phyloP scores from a whole-genome alignment of 768 basidiomycete species.

The Fomitopsis pulvina region DNA sequence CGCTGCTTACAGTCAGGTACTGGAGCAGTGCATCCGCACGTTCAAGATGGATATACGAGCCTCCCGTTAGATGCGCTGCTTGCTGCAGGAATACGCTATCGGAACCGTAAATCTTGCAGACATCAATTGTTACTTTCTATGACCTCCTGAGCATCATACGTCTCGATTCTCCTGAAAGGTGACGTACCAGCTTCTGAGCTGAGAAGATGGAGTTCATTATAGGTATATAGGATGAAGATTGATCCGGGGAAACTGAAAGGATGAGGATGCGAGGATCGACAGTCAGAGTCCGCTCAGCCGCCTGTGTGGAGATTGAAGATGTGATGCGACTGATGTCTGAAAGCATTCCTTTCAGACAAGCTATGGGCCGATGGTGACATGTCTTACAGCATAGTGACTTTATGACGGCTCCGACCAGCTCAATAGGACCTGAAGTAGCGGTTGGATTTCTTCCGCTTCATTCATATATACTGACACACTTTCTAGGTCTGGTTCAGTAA shows the following conservation, averaged over 20 bases:
- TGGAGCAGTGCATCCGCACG: constrained; percentile 85
- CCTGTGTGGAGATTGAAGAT: constrained; percentile 22
- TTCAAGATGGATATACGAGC: constrained; percentile 84
- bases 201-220: constrained; percentile 99
- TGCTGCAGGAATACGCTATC: constrained; percentile 97
- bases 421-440: constrained; percentile 42
- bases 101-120: constrained; percentile 84
- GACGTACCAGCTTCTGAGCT: constrained; percentile 87
- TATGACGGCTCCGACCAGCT: constrained; percentile 82
- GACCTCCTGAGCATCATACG: background rate
- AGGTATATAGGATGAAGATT: constrained; percentile 88
- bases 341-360: constrained; percentile 32
- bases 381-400: constrained; percentile 86
- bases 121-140: constrained; percentile 95
- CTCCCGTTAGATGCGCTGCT: constrained; percentile 91
- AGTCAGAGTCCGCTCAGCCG: constrained; percentile 27
- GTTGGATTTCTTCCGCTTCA: constrained; percentile 3
- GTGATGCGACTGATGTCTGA: constrained; percentile 62
- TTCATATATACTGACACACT: too few species aligned
- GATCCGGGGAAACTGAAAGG: constrained; percentile 88
- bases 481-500: constrained; percentile 45
- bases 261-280: constrained; percentile 60
- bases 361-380: background rate
- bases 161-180: background rate
- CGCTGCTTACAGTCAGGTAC: constrained; percentile 65